phyloP scores from a whole-genome alignment of 768 basidiomycete species.

The Lactarius sanguifluus region DNA sequence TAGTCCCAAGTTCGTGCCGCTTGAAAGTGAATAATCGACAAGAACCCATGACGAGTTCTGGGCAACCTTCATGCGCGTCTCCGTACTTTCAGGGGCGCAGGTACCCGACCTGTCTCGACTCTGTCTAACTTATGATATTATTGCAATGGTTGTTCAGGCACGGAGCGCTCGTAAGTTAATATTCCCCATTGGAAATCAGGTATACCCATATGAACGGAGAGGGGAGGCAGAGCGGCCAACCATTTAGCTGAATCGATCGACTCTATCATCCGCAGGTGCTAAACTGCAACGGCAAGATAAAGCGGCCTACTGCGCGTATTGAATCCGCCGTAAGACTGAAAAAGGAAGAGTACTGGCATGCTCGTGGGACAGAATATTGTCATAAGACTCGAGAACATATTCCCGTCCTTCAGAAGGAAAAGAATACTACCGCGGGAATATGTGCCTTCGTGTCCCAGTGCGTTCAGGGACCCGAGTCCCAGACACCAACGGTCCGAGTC shows the following conservation, averaged over 20 bases:
- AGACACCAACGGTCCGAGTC: background rate
- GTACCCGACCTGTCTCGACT: background rate
- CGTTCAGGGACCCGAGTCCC: background rate
- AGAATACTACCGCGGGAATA: background rate
- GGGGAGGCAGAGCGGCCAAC: too few species aligned
- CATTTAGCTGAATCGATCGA: too few species aligned
- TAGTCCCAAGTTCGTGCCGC: background rate
- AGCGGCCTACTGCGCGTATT: too few species aligned
- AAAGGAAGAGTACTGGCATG: too few species aligned
- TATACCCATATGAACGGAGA: too few species aligned
- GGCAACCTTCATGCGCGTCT: background rate
- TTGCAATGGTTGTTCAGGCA: background rate
- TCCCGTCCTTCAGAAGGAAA: too few species aligned
- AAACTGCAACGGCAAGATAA: too few species aligned
- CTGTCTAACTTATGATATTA: background rate
- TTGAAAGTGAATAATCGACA: background rate
- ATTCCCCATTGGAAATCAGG: background rate
- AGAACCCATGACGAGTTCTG: background rate
- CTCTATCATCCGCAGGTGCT: too few species aligned
- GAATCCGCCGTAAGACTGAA: too few species aligned
- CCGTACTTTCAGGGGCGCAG: background rate
- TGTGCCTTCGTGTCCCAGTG: background rate
- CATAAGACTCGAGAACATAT: too few species aligned
- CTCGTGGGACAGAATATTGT: too few species aligned
- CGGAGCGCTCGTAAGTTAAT: background rate